phyloP scores from a whole-genome alignment of 2,329 filamentous ascomycete species.

The Plenodomus tracheiphilus region DNA sequence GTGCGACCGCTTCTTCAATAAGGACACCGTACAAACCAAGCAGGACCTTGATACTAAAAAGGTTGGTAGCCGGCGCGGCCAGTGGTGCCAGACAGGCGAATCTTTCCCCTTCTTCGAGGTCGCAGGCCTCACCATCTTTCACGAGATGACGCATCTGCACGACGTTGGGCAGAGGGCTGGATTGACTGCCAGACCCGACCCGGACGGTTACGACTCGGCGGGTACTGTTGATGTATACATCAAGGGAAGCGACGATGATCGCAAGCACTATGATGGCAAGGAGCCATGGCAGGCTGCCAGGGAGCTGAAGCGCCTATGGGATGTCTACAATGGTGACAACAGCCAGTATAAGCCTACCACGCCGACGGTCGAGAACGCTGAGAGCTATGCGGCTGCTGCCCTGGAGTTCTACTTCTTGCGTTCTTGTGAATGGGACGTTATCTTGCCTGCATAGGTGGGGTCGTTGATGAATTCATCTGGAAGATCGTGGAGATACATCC shows the following conservation, averaged over 20 bases:
- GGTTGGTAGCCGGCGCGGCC: constrained; percentile 4
- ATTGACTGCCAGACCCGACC: constrained; percentile 4
- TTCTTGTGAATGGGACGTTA: constrained; percentile 5
- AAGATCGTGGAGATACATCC: no score
- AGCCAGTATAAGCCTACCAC: constrained; percentile 7
- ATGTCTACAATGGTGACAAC: constrained; percentile 8
- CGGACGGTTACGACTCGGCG: constrained; percentile 4
- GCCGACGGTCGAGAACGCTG: constrained; percentile 4
- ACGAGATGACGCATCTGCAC: constrained; percentile 9
- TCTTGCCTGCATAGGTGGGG: no score
- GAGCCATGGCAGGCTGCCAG: constrained; percentile 7
- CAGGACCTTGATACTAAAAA: constrained; percentile 8
- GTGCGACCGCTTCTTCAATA: constrained; percentile 6
- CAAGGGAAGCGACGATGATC: constrained; percentile 9
- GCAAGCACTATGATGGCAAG: constrained; percentile 5
- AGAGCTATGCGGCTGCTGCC: constrained; percentile 6
- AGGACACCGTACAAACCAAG: constrained; percentile 4
- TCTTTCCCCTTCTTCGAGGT: constrained; percentile 8
- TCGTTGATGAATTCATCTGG: no score
- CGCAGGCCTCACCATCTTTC: constrained; percentile 6
- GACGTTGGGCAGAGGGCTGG: constrained; percentile 5
- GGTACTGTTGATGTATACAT: constrained; percentile 5
- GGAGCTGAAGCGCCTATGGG: constrained; percentile 8
- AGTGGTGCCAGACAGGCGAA: constrained; percentile 5
- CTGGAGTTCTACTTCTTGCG: constrained; percentile 5